Base-by-base conservation (phyloP, 257 asterid genomes). In the Cruciata laevipes region DNA sequence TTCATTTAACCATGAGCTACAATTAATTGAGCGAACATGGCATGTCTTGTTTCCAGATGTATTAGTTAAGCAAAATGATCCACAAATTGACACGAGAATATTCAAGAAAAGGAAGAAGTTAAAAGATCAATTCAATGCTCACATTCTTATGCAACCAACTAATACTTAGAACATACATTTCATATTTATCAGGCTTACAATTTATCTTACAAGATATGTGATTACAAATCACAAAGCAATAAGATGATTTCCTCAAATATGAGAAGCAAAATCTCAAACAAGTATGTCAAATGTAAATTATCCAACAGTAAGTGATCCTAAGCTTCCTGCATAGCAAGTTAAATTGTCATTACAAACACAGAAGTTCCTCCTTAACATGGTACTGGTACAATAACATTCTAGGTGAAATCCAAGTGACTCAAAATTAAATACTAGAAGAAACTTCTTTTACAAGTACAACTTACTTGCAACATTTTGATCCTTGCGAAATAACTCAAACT, bases 391-490 rank as follows among this genome's bases (percentile, higher is more conserved):
- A 6, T 57, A 35, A 16, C 13, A 23, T 24, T 37, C 9, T 35
- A 24, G 24, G 18, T 6, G 14, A 51, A 10, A 30, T 20, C 7
- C 11, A 61, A 51, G 18, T 33, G 56, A 57, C 30, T 52, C 7
- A 32, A 23, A 23, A 16, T 38, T 44, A 25, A 25, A 7, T 37
- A n/a, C n/a, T n/a, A 40, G 61, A 32, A 69, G 31, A 18, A 44
- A 35, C 2, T 63, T 11, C 5, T 52, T 64, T 64, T 40, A 59
- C 63, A 81, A 33, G 49, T 44, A 71, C 20, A 23, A 70, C 84
- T 78, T 73, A 88, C 97, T 88, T 76, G 86, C 76, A 72, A 90
- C 70, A 66, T 69, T 77, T 71, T 83, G 90, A 83, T 90, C 95
- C 81, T 78, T 80, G 44, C 84, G 82, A 76, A 94, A 94, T 47